Conservation (phyloP, 495 filamentous ascomycete species). For the Pyrenula massariospora region DNA sequence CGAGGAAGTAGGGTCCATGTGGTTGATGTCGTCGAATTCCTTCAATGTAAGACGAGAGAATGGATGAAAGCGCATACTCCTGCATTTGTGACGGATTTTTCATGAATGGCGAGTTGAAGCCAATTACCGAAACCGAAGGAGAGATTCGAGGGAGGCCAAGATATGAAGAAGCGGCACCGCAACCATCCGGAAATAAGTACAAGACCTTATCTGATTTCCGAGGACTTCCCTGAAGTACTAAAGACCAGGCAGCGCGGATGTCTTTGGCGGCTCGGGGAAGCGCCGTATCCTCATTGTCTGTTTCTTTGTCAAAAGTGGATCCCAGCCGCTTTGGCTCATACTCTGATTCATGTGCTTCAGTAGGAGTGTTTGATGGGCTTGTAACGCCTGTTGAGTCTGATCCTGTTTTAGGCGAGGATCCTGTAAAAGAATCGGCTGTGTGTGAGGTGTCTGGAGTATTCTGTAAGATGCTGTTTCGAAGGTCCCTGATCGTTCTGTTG, state of each 20-base stretch:
- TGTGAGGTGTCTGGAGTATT: slow-evolving; percentile 1
- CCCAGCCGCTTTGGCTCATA: background rate
- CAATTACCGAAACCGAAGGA: slow-evolving; percentile 38
- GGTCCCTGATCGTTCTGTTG: slow-evolving; percentile 43
- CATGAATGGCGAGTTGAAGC: slow-evolving; percentile 55
- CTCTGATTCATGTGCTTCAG: background rate
- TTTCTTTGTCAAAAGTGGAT: slow-evolving; percentile 10
- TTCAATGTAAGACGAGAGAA: slow-evolving; percentile 41
- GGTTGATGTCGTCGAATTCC: slow-evolving; percentile 55
- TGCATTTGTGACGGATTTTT: slow-evolving; percentile 38
- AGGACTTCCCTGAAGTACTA: slow-evolving; percentile 34
- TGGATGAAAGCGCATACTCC: slow-evolving; percentile 8
- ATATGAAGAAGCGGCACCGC: slow-evolving; percentile 58
- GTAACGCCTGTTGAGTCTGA: slow-evolving; percentile 8
- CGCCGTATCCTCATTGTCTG: slow-evolving; percentile 10
- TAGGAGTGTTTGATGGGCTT: slow-evolving; percentile 5
- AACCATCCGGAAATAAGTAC: slow-evolving; percentile 69
- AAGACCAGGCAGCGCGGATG: slow-evolving; percentile 36
- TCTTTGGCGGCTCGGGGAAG: slow-evolving; percentile 5
- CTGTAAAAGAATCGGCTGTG: slow-evolving; percentile 4
- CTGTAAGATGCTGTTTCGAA: slow-evolving; percentile 11
- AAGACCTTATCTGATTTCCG: slow-evolving; percentile 49
- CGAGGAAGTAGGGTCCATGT: slow-evolving; percentile 53
- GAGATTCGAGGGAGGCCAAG: slow-evolving; percentile 30
- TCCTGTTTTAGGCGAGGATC: slow-evolving; percentile 1